Evolutionary conservation across 225 moss, liverwort and hornwort species (phyloP), one percentile per base, ranked within the genome.

Genomic region (Asterella californica): DNA sequence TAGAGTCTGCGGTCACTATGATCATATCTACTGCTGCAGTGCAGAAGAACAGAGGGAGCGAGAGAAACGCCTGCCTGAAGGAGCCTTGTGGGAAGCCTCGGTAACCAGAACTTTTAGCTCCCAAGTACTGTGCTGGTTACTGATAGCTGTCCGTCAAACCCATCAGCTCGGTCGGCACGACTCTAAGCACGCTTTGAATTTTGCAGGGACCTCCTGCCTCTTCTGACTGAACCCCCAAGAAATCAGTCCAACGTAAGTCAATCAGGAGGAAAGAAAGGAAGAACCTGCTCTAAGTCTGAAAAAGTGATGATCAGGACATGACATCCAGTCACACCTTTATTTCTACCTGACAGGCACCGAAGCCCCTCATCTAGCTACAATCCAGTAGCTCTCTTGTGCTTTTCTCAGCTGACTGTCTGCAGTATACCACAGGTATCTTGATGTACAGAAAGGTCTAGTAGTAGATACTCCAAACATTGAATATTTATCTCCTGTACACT

Each of bases 401-500:
- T 18, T 38, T 59, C 27, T 57, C 54, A 32, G 25, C 25, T 49
- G 73, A 75, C 75, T 75, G 75, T 34, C 70, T 70, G 42, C 70
- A 46, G 70, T 70, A 54, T 55, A 2, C 75, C 54, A 29, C 30
- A 30, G 53, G 72, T 53, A 17, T 74, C 52, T 47, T 74, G 18
- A 74, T 52, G 74, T 32, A 57, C 24, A 37, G 57, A 60, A 59
- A 76, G 34, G 37, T 76, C 57, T 11, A 76, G 53, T 74, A 54
- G 53, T 18, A 24, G 32, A 38, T 76, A 59, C 34, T 76, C 24
- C n/a, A 34, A 76, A 59, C 75, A 59, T 18, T 50, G 15, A 37
- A 33, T 7, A 42, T 42, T 42, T 42, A 17, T 76, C 55, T 76
- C 57, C 57, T 76, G 75, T 76, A 76, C 75, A 76, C 75, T 76